Base-by-base conservation (phyloP, 345 rosid species). In the Rhodomyrtus tomentosa region DNA sequence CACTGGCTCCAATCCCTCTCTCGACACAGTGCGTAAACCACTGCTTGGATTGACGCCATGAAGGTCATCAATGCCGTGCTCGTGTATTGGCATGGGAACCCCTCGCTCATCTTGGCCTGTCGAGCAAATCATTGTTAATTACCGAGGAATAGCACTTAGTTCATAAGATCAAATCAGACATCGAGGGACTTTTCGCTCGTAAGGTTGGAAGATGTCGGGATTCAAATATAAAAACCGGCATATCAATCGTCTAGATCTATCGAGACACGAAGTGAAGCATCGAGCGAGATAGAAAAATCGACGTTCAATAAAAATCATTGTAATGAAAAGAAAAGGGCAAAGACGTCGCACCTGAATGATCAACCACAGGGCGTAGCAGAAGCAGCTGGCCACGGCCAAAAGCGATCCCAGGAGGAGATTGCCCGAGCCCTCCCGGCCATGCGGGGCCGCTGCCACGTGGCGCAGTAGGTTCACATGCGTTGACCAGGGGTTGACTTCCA, bases 311-410 rank as follows among this genome's bases (percentile, higher is more conserved):
- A 29, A 59, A 59, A 13, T 38, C n/a, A n/a, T n/a, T n/a, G n/a
- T n/a, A n/a, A n/a, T 21, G 74, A 62, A 38, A 62, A 16, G 24
- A 62, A 32, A 16, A 32, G 10, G 10, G 74, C 12, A 25, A 82
- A 92, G 93, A 89, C 80, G n/a, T n/a, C n/a, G 81, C 27, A 87
- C 94, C 91, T 90, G 91, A 68, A 90, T 27, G 11, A 91, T 90
- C 81, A 91, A 58, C 91, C 91, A 89, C 24, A 83, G 8, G 54
- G 91, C 82, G 68, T 81, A 88, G 40, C 73, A 83, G 82, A 85
- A 36, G 88, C 90, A 85, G 48, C 86, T 79, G 36, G n/a, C 86
- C 1, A 89, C 8, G 45, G 88, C 85, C 68, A 89, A 42, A 7
- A 84, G 56, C 18, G 76, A 42, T 32, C 91, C 93, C 83, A 88